Conservation (phyloP, 371 early-diverging fungal genomes). For the Mortierella sp. region DNA sequence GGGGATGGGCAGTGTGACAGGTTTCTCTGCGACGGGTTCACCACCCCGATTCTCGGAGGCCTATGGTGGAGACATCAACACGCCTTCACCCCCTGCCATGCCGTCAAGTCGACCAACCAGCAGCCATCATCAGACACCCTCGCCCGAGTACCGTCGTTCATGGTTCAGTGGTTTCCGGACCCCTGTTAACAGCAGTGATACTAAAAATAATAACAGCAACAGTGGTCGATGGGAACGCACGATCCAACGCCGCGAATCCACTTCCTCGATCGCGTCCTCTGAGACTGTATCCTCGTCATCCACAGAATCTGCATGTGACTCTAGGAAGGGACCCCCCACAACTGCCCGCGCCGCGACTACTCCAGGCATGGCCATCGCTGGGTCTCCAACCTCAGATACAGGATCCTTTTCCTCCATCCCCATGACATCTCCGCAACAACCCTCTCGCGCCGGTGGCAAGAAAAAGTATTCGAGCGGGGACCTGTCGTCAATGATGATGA, state of each 20-base stretch:
- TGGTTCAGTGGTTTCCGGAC: constrained; percentile 13
- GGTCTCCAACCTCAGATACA: background rate
- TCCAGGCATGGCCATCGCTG: background rate
- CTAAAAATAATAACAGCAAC: background rate
- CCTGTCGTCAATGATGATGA: background rate
- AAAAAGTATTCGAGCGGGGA: background rate
- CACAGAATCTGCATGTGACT: constrained; percentile 10
- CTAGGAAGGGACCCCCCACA: background rate
- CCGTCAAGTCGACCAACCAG: background rate
- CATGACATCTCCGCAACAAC: background rate
- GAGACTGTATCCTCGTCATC: constrained; percentile 40
- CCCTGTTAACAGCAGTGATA: background rate
- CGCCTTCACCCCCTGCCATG: background rate
- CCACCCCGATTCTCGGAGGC: constrained; percentile 15
- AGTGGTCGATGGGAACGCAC: constrained; percentile 7
- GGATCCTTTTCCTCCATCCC: constrained; percentile 8
- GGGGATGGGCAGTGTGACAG: background rate
- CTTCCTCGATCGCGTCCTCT: constrained; percentile 36
- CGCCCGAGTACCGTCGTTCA: constrained; percentile 31
- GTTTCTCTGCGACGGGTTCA: background rate
- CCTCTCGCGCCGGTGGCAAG: background rate
- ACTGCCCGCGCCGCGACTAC: background rate
- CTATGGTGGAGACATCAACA: constrained; percentile 1
- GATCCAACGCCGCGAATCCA: constrained; percentile 25
- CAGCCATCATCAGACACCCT: constrained; percentile 1